Base-by-base conservation (phyloP, 768 basidiomycete genomes). In the Termitomyces sp. region DNA sequence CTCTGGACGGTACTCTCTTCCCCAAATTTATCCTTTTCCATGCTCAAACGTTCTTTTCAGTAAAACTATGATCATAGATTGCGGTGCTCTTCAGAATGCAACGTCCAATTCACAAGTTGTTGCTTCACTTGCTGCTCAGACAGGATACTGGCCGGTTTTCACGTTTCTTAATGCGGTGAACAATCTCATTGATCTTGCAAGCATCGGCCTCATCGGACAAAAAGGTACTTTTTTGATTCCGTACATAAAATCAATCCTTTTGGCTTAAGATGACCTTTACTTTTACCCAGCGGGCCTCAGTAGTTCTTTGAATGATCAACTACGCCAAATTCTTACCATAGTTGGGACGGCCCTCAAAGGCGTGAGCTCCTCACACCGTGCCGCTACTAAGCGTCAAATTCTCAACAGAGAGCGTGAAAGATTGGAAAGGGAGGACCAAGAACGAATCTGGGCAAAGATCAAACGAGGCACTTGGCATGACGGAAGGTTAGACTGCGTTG, bases 121-220 rank as follows among this genome's bases (percentile, higher is more conserved):
- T 3, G 74, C 75, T 22, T 75, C 75, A 5, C 73, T 98, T 9
- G 94, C 95, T 0, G 71, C 70, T 6, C 91, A 97, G 63, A 92
- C 89, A 0, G 94, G 96, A 33, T 93, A 92, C 65, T 88, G 85
- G 78, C 95, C 94, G 5, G 79, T 92, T 6, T 95, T 97, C 70
- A 86, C 86, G 5, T 89, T 94, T 71, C 73, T 92, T 46, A 85
- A 87, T 62, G 92, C 89, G 0, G 70, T 92, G 65, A 89, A 82
- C 62, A 88, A 82, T 58, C 71, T 98, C 53, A 83, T 98, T 57
- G 96, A 98, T 66, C 78, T 98, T n/a, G 94, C 92, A 1, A 88
- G 86, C 55, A 82, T 94, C 40, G 95, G 95, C 1, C 64, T 98
- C n/a, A 97, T 97, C 61, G 97, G 97, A 3, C 93, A 97, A 65